A percentile compares a stretch with the other conserved stretches of the same genome.
Conservation (phyloP, 192 early-diverging fungal species). For the Podila epicladia region DNA sequence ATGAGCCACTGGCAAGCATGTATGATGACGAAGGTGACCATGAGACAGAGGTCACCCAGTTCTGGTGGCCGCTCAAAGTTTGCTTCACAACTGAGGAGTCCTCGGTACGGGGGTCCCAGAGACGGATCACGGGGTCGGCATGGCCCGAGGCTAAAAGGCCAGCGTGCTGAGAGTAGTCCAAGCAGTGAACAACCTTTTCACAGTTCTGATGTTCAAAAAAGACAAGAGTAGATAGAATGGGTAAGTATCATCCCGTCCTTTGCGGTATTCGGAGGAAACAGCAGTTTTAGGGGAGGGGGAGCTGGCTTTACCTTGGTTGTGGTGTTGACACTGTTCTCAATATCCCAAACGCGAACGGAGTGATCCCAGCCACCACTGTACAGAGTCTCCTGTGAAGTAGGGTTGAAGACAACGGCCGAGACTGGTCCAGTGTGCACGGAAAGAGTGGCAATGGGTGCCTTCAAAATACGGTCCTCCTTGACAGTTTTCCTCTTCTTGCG, state of each 20-base stretch:
- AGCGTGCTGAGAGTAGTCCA: conserved; percentile 76
- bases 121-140: conserved; percentile 78
- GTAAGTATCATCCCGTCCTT: no score
- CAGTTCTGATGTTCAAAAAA: conserved; percentile 66
- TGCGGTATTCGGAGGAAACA: neutral
- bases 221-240: neutral
- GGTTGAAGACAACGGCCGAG: conserved; percentile 73
- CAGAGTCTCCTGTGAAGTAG: conserved; percentile 64
- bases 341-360: conserved; percentile 90
- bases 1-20: conserved; percentile 84
- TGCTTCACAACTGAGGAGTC: conserved; percentile 83
- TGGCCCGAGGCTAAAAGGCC: conserved; percentile 90
- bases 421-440: conserved; percentile 85
- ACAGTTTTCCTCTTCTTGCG: conserved; percentile 63
- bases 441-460: conserved; percentile 52
- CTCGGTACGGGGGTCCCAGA: conserved; percentile 91
- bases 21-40: conserved; percentile 84
- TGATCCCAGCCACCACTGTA: conserved; percentile 96
- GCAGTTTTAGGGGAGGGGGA: neutral
- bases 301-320: conserved; percentile 69
- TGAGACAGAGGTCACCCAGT: conserved; percentile 85
- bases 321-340: conserved; percentile 77
- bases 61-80: conserved; percentile 78
- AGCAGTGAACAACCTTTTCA: conserved; percentile 82
- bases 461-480: conserved; percentile 54